Evolutionary conservation across 306 rosid species (phyloP).

Genomic region (Vigna nakashimae): DNA sequence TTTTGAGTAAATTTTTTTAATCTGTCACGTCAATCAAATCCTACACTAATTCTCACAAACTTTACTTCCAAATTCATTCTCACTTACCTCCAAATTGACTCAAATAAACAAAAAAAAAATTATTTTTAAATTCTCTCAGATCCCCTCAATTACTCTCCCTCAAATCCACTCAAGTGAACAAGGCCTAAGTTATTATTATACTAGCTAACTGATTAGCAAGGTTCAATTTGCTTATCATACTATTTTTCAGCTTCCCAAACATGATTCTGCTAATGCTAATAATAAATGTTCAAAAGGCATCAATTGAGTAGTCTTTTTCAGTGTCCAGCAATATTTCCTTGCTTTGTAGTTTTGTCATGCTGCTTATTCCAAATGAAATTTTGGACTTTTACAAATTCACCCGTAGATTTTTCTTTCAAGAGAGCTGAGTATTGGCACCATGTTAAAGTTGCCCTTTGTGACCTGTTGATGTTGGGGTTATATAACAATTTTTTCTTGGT

Average conservation of each 20-base stretch:
- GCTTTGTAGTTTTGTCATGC: background rate
- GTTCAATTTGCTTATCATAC: background rate
- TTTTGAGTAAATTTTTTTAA: too few species aligned
- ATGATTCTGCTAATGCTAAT: background rate
- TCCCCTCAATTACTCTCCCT: too few species aligned
- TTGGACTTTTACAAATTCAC: background rate
- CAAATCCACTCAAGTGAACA: too few species aligned
- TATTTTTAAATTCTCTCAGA: too few species aligned
- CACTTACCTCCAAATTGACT: too few species aligned
- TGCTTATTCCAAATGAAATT: slow-evolving; percentile 10
- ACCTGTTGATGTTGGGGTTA: background rate
- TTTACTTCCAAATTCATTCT: too few species aligned
- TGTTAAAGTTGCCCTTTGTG: background rate
- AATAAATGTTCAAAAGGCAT: background rate
- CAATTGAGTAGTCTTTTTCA: background rate
- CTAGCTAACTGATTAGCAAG: background rate
- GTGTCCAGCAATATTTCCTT: background rate
- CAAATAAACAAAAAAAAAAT: too few species aligned
- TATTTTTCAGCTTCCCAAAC: background rate
- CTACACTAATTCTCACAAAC: too few species aligned
- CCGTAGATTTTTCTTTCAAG: slow-evolving; percentile 15
- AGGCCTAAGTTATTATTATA: background rate
- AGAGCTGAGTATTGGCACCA: background rate
- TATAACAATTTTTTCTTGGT: background rate
- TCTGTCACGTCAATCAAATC: too few species aligned